Percentiles rank a stretch among this genome's conserved stretches.
Conservation (phyloP, 495 filamentous ascomycete genomes). For the Aspergillus cavernicola region DNA sequence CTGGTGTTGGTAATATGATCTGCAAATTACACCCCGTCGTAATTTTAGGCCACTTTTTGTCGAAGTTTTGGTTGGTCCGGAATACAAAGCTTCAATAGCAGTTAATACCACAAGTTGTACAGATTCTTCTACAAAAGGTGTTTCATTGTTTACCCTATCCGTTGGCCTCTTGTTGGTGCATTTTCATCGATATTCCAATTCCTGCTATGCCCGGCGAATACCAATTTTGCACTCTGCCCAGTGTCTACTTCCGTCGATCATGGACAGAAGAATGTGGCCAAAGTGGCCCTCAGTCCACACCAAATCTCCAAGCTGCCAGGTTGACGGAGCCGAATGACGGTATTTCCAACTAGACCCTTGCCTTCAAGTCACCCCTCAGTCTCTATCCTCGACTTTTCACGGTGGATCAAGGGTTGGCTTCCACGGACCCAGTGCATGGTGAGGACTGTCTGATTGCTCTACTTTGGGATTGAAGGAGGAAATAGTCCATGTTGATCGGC, state of each 20-base stretch:
- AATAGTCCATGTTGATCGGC: too few relatives aligned
- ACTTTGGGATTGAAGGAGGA: too few relatives aligned
- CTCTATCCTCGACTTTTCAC: neutral
- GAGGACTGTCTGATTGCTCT: too few relatives aligned
- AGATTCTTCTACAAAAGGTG: too few relatives aligned
- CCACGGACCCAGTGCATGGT: too few relatives aligned
- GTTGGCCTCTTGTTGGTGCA: too few relatives aligned
- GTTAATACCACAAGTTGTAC: too few relatives aligned
- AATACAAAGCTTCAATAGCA: too few relatives aligned
- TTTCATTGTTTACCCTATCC: too few relatives aligned
- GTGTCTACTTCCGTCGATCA: conserved; percentile 16
- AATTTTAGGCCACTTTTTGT: conserved; percentile 5
- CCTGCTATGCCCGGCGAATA: too few relatives aligned
- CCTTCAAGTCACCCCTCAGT: neutral
- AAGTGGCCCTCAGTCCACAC: neutral
- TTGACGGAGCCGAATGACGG: neutral
- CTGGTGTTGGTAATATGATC: conserved; percentile 20
- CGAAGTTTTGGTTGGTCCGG: neutral
- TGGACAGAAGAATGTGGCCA: conserved; percentile 11
- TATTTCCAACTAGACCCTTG: conserved; percentile 12
- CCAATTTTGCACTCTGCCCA: neutral
- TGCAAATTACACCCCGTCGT: conserved; percentile 11
- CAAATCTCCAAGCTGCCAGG: neutral
- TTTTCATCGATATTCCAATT: too few relatives aligned
- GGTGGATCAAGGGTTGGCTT: neutral